These are phyloP conservation scores for Lichtheimia corymbifera DNA, from an alignment of 371 early-diverging fungal species.

Conservation along the genomic window DNA sequence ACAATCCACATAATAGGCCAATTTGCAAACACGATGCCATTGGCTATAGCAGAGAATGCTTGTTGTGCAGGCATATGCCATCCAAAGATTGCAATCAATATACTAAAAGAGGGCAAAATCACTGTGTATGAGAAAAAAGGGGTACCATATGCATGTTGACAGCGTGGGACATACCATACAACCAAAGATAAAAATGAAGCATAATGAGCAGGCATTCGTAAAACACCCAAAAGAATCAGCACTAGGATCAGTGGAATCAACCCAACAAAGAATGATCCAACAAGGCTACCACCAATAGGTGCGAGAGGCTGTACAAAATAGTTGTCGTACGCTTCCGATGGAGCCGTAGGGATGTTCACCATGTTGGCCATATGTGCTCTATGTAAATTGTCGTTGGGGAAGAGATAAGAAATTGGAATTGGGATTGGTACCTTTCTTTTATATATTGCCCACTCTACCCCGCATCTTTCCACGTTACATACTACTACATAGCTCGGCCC, in stretches of 20 bases:
- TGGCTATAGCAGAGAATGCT: constrained; percentile 40
- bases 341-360: constrained; percentile 29
- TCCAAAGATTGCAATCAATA: constrained; percentile 53
- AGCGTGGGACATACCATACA: constrained; percentile 29
- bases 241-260: constrained; percentile 42
- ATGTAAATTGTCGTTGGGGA: too few relatives aligned
- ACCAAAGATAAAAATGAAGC: constrained; percentile 36
- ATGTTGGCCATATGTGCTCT: constrained; percentile 12
- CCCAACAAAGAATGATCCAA: constrained; percentile 52
- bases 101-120: constrained; percentile 24
- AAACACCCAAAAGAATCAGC: constrained; percentile 35
- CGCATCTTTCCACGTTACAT: too few relatives aligned
- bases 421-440: too few relatives aligned
- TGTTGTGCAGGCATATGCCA: constrained; percentile 59
- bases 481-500: too few relatives aligned
- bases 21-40: constrained; percentile 49
- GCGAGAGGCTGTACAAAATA: constrained; percentile 42
- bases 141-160: background rate
- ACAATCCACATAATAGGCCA: constrained; percentile 64
- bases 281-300: constrained; percentile 43
- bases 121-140: constrained; percentile 3
- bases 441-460: too few relatives aligned
- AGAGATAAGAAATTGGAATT: too few relatives aligned
- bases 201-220: constrained; percentile 40
- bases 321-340: constrained; percentile 27